phyloP scores from a whole-genome alignment of 1,139 yeast species.

The Torulaspora globosa region DNA sequence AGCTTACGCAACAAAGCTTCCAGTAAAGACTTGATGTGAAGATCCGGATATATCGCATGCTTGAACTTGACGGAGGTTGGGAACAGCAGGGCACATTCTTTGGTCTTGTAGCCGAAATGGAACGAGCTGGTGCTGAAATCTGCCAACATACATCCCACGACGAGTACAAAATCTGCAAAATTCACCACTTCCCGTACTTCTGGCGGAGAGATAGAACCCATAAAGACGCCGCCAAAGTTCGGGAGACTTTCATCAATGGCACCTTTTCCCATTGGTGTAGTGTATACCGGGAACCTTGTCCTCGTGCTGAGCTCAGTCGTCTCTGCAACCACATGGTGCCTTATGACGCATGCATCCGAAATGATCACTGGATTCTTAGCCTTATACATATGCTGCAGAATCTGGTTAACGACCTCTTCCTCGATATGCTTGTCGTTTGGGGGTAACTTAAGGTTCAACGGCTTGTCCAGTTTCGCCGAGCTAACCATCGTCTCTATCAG shows the following conservation, averaged over 20 bases:
- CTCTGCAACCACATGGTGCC: conserved; percentile 61
- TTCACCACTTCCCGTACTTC: conserved; percentile 74
- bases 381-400: conserved; percentile 47
- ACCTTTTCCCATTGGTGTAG: conserved; percentile 91
- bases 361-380: conserved; percentile 66
- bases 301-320: conserved; percentile 54
- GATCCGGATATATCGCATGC: conserved; percentile 66
- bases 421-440: conserved; percentile 63
- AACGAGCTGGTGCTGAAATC: conserved; percentile 88
- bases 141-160: conserved; percentile 74
- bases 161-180: conserved; percentile 65
- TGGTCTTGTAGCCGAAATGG: conserved; percentile 70
- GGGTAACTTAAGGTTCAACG: conserved; percentile 54
- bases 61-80: conserved; percentile 71
- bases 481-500: conserved; percentile 59
- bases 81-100: conserved; percentile 74
- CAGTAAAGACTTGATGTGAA: conserved; percentile 65
- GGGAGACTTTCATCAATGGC: conserved; percentile 64
- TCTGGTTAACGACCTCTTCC: conserved; percentile 59
- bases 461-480: conserved; percentile 48
- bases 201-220: conserved; percentile 74
- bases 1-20: conserved; percentile 43
- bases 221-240: conserved; percentile 78
- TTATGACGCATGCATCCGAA: conserved; percentile 80
- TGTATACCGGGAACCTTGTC: conserved; percentile 79